Evolutionary conservation across 352 stramenopile species (phyloP).

Genomic region (Pythium folliculosum): DNA sequence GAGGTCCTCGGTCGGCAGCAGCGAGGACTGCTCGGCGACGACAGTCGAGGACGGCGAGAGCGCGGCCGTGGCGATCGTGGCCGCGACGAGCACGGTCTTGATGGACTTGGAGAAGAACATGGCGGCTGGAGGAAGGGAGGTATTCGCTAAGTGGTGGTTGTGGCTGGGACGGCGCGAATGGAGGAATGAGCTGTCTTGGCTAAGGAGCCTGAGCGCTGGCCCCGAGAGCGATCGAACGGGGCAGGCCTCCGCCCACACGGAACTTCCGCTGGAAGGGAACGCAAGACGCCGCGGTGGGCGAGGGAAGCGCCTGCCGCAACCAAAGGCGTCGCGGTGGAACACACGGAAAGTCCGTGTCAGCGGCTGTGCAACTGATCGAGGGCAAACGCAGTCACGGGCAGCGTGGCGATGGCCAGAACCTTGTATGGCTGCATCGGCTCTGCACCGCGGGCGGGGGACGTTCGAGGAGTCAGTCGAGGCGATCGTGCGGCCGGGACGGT

Average conservation of each 20-base stretch:
- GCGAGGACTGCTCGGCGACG: slow-evolving; percentile 2
- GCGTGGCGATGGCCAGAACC: neutral
- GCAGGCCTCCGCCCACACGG: neutral
- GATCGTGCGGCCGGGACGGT: neutral
- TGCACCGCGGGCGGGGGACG: neutral
- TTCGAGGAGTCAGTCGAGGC: neutral
- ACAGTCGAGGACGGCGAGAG: slow-evolving; percentile 1
- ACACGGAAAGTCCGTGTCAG: neutral
- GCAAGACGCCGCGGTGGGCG: neutral
- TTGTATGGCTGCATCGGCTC: neutral
- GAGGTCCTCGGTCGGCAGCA: slow-evolving; percentile 10
- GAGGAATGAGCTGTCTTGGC: neutral
- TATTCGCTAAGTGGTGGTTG: neutral
- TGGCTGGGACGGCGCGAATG: neutral
- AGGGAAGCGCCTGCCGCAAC: neutral
- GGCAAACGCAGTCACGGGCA: no score
- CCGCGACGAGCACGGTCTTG: slow-evolving; percentile 3
- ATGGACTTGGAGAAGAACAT: slow-evolving; percentile 6
- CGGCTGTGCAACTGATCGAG: neutral
- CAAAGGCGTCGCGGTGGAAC: neutral
- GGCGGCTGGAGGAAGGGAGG: neutral
- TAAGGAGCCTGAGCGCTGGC: no score
- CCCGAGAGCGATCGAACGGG: neutral
- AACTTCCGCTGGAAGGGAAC: neutral
- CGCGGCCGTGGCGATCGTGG: neutral